Percentiles rank a stretch among this genome's conserved stretches.
Conservation (phyloP, 306 rosid species). For the Fagus sylvatica region DNA sequence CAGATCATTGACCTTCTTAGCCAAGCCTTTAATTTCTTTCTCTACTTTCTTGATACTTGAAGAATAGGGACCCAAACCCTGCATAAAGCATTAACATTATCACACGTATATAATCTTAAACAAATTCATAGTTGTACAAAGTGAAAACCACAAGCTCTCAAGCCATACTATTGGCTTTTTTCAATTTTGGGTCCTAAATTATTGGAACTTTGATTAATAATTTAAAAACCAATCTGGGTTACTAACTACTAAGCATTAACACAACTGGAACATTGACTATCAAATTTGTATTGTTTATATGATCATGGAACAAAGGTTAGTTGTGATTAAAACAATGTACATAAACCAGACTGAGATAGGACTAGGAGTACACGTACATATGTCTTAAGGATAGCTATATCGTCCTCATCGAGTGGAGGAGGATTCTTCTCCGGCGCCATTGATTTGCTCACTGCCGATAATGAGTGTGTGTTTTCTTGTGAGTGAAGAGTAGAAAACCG, state of each 20-base stretch:
- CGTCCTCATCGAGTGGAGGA: slow-evolving; percentile 94
- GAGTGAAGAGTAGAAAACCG: too few relatives aligned
- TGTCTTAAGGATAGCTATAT: slow-evolving; percentile 93
- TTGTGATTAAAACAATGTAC: too few relatives aligned
- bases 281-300: too few relatives aligned
- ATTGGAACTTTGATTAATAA: neutral
- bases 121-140: neutral
- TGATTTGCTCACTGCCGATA: neutral
- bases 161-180: neutral
- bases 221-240: too few relatives aligned
- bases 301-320: too few relatives aligned
- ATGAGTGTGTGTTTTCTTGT: too few relatives aligned
- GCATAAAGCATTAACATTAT: slow-evolving; percentile 25
- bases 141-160: neutral
- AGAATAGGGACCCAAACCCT: slow-evolving; percentile 98
- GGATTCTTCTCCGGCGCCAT: slow-evolving; percentile 98
- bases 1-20: slow-evolving; percentile 89
- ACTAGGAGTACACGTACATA: slow-evolving; percentile 45
- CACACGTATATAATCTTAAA: neutral
- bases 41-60: slow-evolving; percentile 81
- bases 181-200: neutral
- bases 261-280: neutral
- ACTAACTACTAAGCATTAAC: too few relatives aligned
- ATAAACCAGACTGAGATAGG: too few relatives aligned
- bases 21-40: slow-evolving; percentile 94